Base-by-base conservation (phyloP, 768 basidiomycete genomes). In the Boletellus ananiceps region DNA sequence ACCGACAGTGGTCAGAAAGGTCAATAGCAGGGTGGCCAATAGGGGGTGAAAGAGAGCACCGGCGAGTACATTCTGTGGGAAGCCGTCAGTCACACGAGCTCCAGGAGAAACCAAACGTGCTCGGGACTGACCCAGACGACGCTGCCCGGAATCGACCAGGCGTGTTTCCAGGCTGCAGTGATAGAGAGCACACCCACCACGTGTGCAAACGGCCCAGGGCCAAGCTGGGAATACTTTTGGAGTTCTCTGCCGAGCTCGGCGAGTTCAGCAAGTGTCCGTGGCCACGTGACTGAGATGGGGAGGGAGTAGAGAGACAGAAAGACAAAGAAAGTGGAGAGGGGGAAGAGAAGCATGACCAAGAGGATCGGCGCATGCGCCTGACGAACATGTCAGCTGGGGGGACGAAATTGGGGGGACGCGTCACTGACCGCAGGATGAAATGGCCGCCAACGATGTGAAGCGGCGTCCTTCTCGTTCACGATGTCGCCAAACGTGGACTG, bases 121-220 rank as follows among this genome's bases (percentile, higher is more conserved):
- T 37, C 15, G 21, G 38, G 52, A 74, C 84, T 49, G 54, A 89
- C 89, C 86, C 93, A 85, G 42, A 95, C 77, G 41, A 95, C 92
- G 57, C 90, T 93, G 7, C 94, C 94, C 8, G 94, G 94, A 50
- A 97, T 81, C 51, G 90, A 93, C 94, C 93, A 97, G 4, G 93
- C 92, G 66, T 97, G 94, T 69, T 93, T 96, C 92, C 93, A 97
- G 25, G 92, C 72, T 4, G 90, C 89, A 15, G 87, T 84, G 13
- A 93, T 75, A 34, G 86, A 83, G 59, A 97, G 76, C 43, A 93
- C 91, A 21, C 77, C 82, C 37, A 94, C 66, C 46, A 95, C 88
- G 69, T 95, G 94, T 8, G 78, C 76, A 46, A 82, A 72, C 16
- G 85, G 79, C 3, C 69, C 72, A 27, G 72, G 57, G 11, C 87